Evolutionary conservation across 2,329 filamentous ascomycete genomes (phyloP).

Genomic region (Fusarium sp.): DNA sequence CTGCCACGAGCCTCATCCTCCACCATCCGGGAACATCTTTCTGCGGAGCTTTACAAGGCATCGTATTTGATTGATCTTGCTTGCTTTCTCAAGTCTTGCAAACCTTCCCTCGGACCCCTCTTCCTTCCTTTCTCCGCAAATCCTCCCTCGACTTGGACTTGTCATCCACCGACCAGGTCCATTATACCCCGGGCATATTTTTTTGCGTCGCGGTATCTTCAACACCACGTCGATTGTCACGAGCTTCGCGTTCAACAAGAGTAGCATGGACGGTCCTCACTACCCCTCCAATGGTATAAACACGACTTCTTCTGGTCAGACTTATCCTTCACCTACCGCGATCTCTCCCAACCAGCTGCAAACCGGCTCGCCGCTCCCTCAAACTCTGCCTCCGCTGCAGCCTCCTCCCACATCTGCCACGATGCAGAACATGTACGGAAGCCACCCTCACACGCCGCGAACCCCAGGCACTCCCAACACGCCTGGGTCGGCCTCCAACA

Average conservation of each 20-base stretch:
- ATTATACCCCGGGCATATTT: constrained; percentile 34
- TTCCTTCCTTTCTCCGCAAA: constrained; percentile 38
- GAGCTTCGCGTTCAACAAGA: constrained; percentile 52
- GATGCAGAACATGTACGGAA: constrained; percentile 64
- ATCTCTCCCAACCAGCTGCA: constrained; percentile 65
- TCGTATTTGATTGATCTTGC: constrained; percentile 45
- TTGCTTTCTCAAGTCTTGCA: constrained; percentile 40
- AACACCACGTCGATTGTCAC: constrained; percentile 41
- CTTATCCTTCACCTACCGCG: constrained; percentile 64
- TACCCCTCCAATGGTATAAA: constrained; percentile 69
- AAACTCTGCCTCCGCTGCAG: constrained; percentile 68
- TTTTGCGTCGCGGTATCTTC: constrained; percentile 43
- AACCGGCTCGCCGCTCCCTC: constrained; percentile 60
- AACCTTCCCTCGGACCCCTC: constrained; percentile 30
- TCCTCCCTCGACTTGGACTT: constrained; percentile 45
- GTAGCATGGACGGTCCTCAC: constrained; percentile 67
- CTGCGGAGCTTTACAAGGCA: constrained; percentile 47
- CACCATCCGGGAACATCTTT: constrained; percentile 52
- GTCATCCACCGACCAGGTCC: constrained; percentile 41
- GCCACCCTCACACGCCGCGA: constrained; percentile 70
- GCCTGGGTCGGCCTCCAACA: constrained; percentile 65
- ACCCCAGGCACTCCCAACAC: constrained; percentile 73
- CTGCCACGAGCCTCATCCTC: constrained; percentile 57
- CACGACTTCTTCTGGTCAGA: constrained; percentile 61
- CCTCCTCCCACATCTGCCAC: constrained; percentile 58